These are phyloP conservation scores for Suillus discolor DNA, from an alignment of 768 basidiomycete genomes.

Conservation along the genomic window DNA sequence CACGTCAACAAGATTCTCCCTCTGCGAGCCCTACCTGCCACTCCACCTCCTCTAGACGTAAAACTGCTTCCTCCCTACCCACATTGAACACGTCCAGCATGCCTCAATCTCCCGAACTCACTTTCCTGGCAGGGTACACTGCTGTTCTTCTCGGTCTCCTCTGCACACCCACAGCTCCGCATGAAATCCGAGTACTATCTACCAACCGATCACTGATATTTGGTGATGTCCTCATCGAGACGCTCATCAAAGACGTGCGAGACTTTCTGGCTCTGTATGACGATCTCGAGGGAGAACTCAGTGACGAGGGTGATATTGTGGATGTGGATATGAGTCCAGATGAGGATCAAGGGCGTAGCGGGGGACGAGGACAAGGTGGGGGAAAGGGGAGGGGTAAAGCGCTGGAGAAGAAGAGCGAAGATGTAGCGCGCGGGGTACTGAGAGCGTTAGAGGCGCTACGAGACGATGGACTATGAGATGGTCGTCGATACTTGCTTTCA, in stretches of 20 bases:
- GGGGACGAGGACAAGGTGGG: background rate
- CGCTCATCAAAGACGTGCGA: constrained; percentile 38
- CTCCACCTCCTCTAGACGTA: background rate
- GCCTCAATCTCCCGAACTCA: constrained; percentile 37
- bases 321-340: background rate
- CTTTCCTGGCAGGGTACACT: constrained; percentile 71
- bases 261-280: constrained; percentile 46
- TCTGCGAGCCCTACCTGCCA: background rate
- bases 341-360: no score
- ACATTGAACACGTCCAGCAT: constrained; percentile 54
- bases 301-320: background rate
- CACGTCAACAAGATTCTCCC: background rate
- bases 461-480: constrained; percentile 14
- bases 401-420: constrained; percentile 40
- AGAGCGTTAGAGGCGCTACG: constrained; percentile 50
- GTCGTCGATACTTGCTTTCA: constrained; percentile 26
- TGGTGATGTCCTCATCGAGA: constrained; percentile 29
- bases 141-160: constrained; percentile 67
- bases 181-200: constrained; percentile 36
- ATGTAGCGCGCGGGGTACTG: constrained; percentile 52
- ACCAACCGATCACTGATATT: constrained; percentile 39
- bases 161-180: constrained; percentile 37
- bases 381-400: constrained; percentile 13
- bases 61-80: background rate
- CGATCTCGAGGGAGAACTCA: constrained; percentile 29